Conservation (phyloP, 495 filamentous ascomycete species). For the Podospora pseudoanserina region DNA sequence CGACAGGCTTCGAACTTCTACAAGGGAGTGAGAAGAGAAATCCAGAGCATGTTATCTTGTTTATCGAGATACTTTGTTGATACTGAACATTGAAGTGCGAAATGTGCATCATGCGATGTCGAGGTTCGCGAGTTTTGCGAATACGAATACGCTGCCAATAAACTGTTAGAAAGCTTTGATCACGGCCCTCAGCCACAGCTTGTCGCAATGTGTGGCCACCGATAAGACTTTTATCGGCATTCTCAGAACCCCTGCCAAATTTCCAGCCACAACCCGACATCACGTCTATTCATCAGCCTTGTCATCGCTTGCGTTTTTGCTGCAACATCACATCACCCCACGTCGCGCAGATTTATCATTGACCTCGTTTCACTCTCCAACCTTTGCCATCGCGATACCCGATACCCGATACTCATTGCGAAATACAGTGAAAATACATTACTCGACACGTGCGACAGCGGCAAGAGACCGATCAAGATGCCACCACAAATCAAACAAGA, state of each 20-base stretch:
- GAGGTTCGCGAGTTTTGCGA: not conserved
- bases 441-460: not conserved
- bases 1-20: no score
- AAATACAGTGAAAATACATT: not conserved
- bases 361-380: not conserved
- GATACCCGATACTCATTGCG: not conserved
- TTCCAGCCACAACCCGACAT: slow-evolving; percentile 4
- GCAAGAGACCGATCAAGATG: slow-evolving; percentile 31
- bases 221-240: slow-evolving; percentile 17
- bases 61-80: not conserved
- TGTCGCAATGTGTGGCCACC: slow-evolving; percentile 2
- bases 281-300: slow-evolving; percentile 1
- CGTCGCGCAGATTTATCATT: not conserved
- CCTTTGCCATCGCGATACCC: not conserved
- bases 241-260: slow-evolving; percentile 12
- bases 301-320: slow-evolving; percentile 5
- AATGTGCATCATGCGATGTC: not conserved
- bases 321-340: slow-evolving; percentile 13
- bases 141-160: slow-evolving; percentile 21
- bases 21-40: no score
- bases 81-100: not conserved
- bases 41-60: not conserved
- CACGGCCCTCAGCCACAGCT: slow-evolving; percentile 2
- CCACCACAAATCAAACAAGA: slow-evolving; percentile 85
- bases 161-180: not conserved